Conservation (phyloP, 2,329 filamentous ascomycete genomes). For the Neocatenulostroma microsporum region DNA sequence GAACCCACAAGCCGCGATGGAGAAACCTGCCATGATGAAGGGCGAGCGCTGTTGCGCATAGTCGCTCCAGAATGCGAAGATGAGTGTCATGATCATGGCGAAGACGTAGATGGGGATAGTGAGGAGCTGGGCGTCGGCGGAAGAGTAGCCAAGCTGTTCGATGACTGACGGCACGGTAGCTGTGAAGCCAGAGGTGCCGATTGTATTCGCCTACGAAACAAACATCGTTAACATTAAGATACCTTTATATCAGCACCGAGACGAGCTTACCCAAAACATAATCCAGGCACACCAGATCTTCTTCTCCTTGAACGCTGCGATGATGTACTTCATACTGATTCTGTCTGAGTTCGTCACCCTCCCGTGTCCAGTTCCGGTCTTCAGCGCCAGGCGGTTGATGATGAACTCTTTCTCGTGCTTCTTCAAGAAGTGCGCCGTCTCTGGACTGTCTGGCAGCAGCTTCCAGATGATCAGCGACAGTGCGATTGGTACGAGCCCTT, state of each 20-base stretch:
- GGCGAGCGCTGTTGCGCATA: slow-evolving; percentile 9
- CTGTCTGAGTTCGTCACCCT: slow-evolving; percentile 21
- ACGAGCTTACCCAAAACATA: slow-evolving; percentile 4
- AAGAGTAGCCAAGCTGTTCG: slow-evolving; percentile 35
- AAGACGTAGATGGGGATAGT: slow-evolving; percentile 29
- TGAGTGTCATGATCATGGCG: slow-evolving; percentile 5
- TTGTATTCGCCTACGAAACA: slow-evolving; percentile 7
- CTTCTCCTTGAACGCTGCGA: slow-evolving; percentile 38
- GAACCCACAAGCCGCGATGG: slow-evolving; percentile 14
- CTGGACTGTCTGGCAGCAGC: slow-evolving; percentile 53
- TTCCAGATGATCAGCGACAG: slow-evolving; percentile 36
- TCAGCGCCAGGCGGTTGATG: slow-evolving; percentile 31
- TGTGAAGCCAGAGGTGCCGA: slow-evolving; percentile 47
- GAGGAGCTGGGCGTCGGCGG: slow-evolving; percentile 35
- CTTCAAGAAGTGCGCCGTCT: slow-evolving; percentile 49
- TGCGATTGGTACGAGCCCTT: slow-evolving; percentile 28
- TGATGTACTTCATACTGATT: slow-evolving; percentile 32
- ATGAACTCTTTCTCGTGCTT: slow-evolving; percentile 35
- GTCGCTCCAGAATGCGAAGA: slow-evolving; percentile 11
- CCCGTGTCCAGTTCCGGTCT: slow-evolving; percentile 13
- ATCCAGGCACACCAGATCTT: slow-evolving; percentile 37
- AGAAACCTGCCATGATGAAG: slow-evolving; percentile 13
- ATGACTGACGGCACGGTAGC: slow-evolving; percentile 51
- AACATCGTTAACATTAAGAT: not conserved
- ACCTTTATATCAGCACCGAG: slow-evolving; percentile 3